These are phyloP conservation scores for Hydrangea macrophylla DNA, from an alignment of 148 eudicot species.

Conservation along the genomic window DNA sequence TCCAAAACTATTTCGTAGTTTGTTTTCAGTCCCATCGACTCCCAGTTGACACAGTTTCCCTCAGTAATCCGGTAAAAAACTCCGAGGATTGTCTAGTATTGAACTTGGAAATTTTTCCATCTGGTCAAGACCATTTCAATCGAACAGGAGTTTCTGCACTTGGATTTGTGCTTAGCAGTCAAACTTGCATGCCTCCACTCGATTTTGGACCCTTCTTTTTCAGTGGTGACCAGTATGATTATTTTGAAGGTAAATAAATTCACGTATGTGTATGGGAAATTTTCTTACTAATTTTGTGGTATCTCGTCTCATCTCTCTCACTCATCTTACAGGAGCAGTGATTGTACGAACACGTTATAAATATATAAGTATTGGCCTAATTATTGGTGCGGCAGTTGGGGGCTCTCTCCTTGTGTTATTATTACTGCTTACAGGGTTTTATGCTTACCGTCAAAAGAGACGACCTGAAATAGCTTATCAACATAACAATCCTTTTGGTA, in stretches of 20 bases:
- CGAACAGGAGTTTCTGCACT: constrained; percentile 47
- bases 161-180: constrained; percentile 59
- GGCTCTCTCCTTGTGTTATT: constrained; percentile 37
- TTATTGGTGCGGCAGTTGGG: constrained; percentile 50
- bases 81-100: constrained; percentile 36
- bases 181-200: constrained; percentile 50
- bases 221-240: constrained; percentile 30
- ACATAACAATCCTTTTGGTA: constrained; percentile 57
- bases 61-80: constrained; percentile 41
- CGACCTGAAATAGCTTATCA: constrained; percentile 50
- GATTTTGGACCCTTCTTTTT: constrained; percentile 66
- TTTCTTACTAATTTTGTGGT: constrained; percentile 7
- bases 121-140: constrained; percentile 45
- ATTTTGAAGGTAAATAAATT: constrained; percentile 34
- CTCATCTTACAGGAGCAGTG: constrained; percentile 10
- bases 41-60: constrained; percentile 65
- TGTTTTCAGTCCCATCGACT: constrained; percentile 25
- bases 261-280: background rate
- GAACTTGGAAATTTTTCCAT: constrained; percentile 53
- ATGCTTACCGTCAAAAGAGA: constrained; percentile 54
- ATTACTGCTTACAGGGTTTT: constrained; percentile 42
- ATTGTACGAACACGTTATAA: constrained; percentile 25
- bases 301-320: background rate
- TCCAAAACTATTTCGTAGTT: constrained; percentile 26
- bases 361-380: constrained; percentile 33